phyloP scores from a whole-genome alignment of 768 basidiomycete species.

The Lyophyllum decastes region DNA sequence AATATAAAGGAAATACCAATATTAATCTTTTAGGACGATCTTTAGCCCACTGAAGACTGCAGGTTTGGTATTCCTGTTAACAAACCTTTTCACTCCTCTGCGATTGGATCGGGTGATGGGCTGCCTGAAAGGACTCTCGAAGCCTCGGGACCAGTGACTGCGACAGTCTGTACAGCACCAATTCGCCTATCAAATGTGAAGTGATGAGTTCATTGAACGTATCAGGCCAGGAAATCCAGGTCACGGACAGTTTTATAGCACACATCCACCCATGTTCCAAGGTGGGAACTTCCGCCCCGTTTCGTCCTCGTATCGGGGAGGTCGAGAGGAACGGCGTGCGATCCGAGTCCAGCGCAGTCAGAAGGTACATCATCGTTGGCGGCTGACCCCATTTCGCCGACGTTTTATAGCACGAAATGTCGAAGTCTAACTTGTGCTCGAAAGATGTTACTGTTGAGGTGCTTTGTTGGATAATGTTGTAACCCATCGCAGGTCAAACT shows the following conservation, averaged over 20 bases:
- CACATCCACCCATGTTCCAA: conserved; percentile 4
- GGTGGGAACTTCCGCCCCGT: not conserved
- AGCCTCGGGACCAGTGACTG: not conserved
- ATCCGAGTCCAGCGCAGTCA: not conserved
- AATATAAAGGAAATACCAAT: no score
- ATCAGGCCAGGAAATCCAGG: not conserved
- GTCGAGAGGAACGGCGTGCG: conserved; percentile 5
- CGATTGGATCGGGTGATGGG: conserved; percentile 1
- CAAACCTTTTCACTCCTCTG: not conserved
- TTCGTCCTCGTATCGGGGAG: not conserved
- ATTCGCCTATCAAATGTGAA: not conserved
- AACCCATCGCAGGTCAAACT: not conserved
- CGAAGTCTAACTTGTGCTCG: conserved; percentile 8
- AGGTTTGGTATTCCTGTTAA: not conserved
- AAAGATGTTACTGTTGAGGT: conserved; percentile 3
- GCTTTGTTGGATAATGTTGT: not conserved
- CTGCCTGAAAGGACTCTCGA: not conserved
- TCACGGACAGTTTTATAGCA: not conserved
- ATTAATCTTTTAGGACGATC: no score
- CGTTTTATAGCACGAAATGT: conserved; percentile 4
- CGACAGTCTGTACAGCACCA: not conserved
- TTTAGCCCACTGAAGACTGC: no score
- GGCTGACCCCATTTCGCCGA: conserved; percentile 1
- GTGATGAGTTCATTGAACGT: not conserved
- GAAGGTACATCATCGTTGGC: conserved; percentile 4